Evolutionary conservation across 331 rosid genomes (phyloP).

Genomic region (Spiraea crenata): DNA sequence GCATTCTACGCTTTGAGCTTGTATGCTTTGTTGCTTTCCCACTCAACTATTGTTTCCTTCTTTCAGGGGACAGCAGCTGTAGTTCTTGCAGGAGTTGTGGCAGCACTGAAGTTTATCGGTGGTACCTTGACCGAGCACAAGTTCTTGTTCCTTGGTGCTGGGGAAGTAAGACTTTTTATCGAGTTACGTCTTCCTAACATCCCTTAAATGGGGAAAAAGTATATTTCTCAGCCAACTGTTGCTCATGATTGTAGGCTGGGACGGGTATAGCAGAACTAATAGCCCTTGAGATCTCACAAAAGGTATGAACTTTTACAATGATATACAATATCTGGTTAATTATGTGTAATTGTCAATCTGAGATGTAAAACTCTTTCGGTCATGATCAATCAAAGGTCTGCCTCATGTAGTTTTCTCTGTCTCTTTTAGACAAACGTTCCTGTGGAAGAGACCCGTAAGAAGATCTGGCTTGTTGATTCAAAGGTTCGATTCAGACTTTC

Average conservation of each 20-base stretch:
- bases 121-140: constrained; percentile 80
- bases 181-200: background rate
- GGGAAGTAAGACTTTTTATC: constrained; percentile 59
- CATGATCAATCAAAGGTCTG: background rate
- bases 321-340: background rate
- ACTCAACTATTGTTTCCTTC: constrained; percentile 18
- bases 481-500: constrained; percentile 45
- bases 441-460: constrained; percentile 84
- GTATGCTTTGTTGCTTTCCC: background rate
- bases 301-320: constrained; percentile 40
- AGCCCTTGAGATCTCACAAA: constrained; percentile 88
- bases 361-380: background rate
- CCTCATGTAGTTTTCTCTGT: background rate
- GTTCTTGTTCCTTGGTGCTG: constrained; percentile 94
- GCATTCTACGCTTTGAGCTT: constrained; percentile 10
- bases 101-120: constrained; percentile 79
- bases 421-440: constrained; percentile 64
- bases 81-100: constrained; percentile 84
- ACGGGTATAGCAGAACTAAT: constrained; percentile 97
- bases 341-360: background rate
- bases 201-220: background rate
- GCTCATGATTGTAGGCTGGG: constrained; percentile 72
- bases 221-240: constrained; percentile 4
- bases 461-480: constrained; percentile 96
- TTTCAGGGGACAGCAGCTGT: constrained; percentile 94